A percentile compares a stretch with the other conserved stretches of the same genome.
phyloP scores from a whole-genome alignment of 2,329 filamentous ascomycete species.

The Fusarium secorum region DNA sequence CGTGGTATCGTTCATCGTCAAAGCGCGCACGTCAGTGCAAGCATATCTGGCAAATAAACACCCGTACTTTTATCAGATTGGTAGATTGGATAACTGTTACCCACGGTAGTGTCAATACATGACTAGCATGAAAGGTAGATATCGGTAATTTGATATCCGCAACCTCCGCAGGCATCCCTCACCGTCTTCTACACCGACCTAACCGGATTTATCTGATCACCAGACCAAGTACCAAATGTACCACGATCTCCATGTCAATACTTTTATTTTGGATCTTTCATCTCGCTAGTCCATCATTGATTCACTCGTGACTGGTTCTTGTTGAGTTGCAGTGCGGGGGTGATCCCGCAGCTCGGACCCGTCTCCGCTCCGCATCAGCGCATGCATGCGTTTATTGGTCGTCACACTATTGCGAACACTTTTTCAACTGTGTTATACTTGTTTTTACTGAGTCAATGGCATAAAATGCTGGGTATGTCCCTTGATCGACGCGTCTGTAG shows the following conservation, averaged over 20 bases:
- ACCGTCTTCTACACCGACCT: not conserved
- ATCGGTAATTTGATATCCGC: not conserved
- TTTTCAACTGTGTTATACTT: too few relatives aligned
- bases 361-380: conserved; percentile 16
- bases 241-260: not conserved
- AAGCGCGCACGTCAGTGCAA: not conserved
- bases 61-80: not conserved
- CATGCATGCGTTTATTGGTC: not conserved
- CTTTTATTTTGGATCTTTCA: not conserved
- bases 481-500: not conserved
- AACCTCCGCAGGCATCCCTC: not conserved
- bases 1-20: not conserved
- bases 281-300: not conserved
- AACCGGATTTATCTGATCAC: not conserved
- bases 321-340: conserved; percentile 10
- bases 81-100: not conserved
- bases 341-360: conserved; percentile 13
- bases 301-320: not conserved
- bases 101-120: not conserved
- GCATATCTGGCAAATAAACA: not conserved
- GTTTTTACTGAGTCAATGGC: not conserved
- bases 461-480: not conserved
- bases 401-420: not conserved
- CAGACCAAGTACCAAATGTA: not conserved
- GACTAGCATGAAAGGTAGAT: not conserved